Base-by-base conservation (phyloP, 177 flowering plant species). In the Vitis hybrid region DNA sequence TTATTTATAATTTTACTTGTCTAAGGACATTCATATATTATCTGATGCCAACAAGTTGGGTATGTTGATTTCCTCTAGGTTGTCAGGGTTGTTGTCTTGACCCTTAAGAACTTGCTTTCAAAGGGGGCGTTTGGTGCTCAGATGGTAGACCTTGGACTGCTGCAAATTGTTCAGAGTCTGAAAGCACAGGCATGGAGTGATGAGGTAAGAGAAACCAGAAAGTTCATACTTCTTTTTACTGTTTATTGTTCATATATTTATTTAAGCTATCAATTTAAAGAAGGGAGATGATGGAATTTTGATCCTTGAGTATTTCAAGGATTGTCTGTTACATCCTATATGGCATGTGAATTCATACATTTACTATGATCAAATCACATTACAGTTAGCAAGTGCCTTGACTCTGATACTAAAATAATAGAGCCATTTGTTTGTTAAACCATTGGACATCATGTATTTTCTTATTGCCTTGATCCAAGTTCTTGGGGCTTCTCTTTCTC, bases 171-270 rank as follows among this genome's bases (percentile, higher is more conserved):
- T 77, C 94, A 87, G 71, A 95, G 78, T 80, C 83, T 95, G 83
- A 95, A 93, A 83, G 83, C 93, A 19, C 98, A 93, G 74, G 99
- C 99, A 79, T 95, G 98, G 99, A 91, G 97, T 80, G 99, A 95
- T 79, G 99, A 95, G 98, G 99, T 91, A 69, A 81, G 84, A 72
- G 66, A 57, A 52, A n/a, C 55, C 11, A 7, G 46, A 30, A 16
- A n/a, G 6, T 11, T 57, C 11, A 3, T 58, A 8, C 11, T 3
- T 18, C 14, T 50, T 60, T n/a, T 19, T 27, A 27, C 15, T 59
- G 2, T 18, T 58, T 63, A 30, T n/a, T 52, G 8, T 13, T 56
- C 16, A 48, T 65, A 0, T 40, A 59, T 46, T 46, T 27, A 62
- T 14, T 35, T 62, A 62, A 24, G 10, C 52, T 4, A 18, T 46